Percentiles rank a stretch among this genome's conserved stretches.
These are phyloP conservation scores for Thalassiosira exigua DNA, from an alignment of 352 stramenopile genomes.

Conservation along the genomic window DNA sequence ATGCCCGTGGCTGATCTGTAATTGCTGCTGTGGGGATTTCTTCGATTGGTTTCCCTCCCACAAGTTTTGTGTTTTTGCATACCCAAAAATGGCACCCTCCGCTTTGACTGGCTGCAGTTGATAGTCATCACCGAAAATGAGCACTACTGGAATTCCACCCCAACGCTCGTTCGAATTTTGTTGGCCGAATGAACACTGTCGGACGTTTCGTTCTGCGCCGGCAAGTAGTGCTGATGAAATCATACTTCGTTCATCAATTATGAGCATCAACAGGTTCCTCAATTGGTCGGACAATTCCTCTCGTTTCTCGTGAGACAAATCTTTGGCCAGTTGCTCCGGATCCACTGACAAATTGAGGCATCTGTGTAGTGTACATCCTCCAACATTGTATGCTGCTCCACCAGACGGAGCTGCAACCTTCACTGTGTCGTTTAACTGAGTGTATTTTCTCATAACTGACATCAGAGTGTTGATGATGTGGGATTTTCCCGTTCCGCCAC, in stretches of 20 bases:
- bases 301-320: neutral
- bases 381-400: conserved; percentile 39
- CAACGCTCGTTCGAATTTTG: neutral
- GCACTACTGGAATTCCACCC: conserved; percentile 12
- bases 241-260: conserved; percentile 31
- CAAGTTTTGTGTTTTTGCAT: neutral
- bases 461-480: conserved; percentile 41
- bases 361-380: conserved; percentile 21
- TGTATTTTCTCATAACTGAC: conserved; percentile 16
- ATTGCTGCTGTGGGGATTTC: neutral
- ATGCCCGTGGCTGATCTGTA: neutral
- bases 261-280: conserved; percentile 9
- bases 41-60: neutral
- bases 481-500: conserved; percentile 27
- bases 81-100: neutral
- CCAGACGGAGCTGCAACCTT: conserved; percentile 31
- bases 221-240: conserved; percentile 9
- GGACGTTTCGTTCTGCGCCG: neutral
- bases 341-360: neutral
- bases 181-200: neutral
- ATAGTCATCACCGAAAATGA: conserved; percentile 18
- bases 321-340: neutral
- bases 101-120: neutral
- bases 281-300: conserved; percentile 1
- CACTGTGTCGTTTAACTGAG: conserved; percentile 10